Base-by-base conservation (phyloP, 192 early-diverging fungal species). In the Podochytrium sp. region DNA sequence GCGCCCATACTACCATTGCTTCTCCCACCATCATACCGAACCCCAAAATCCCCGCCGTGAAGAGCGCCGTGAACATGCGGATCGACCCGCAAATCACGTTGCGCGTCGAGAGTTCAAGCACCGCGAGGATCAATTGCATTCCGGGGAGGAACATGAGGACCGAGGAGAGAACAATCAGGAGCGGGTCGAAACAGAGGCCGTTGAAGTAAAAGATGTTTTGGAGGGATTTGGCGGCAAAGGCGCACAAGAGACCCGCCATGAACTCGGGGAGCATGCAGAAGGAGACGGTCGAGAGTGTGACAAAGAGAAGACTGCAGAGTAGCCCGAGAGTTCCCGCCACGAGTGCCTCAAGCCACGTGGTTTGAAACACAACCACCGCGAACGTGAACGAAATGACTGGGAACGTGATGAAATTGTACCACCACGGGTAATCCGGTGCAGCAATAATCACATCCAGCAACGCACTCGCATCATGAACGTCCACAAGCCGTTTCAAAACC, bases 51-150 rank as follows among this genome's bases (percentile, higher is more conserved):
- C 93, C 85, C 38, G 93, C 91, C 27, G 87, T 89, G 70, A 93
- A 91, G 20, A 97, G 70, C 7, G 93, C 89, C 66, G 90, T 86
- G 37, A 95, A 83, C 56, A 95, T 81, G 23, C 92, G 87, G 23
- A 96, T 90, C 0, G 91, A 86, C 32, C 95, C 95, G 4, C 90
- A 89, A 49, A 96, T 87, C 76, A 96, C 86, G 75, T 97, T 97
- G 40, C 90, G 85, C 27, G 95, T 92, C 1, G 92, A 88, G 68
- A 97, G 79, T 75, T 97, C 95, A 78, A 94, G 93, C 49, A 97
- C 90, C n/a, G 91, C 79, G 49, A 90, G 84, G 1, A 94, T 97
- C 63, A 97, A 76, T 6, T 86, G 78, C 51, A 95, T 83, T 14
- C 95, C 95, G 23, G 83, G 83, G 2, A 84, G 72, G 27, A 85